Conservation (phyloP, 108 stramenopile species). For the Nitzschia putrida region DNA sequence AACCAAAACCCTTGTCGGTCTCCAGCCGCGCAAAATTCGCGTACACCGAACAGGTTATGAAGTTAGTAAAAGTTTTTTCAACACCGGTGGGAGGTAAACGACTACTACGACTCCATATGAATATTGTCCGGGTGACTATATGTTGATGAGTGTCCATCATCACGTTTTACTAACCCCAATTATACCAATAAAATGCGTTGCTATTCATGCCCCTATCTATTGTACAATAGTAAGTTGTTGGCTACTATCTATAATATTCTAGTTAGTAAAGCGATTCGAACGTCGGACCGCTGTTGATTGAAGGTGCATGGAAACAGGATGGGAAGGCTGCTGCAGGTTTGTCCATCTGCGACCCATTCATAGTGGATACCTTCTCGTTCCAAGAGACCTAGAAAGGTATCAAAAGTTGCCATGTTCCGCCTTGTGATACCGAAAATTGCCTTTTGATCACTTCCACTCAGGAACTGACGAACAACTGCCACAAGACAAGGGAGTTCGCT, state of each 20-base stretch:
- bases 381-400: slow-evolving; percentile 47
- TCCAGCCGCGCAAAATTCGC: background rate
- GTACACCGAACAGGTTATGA: slow-evolving; percentile 18
- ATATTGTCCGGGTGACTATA: too few species aligned
- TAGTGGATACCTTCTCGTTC: slow-evolving; percentile 33
- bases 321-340: slow-evolving; percentile 22
- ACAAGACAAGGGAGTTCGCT: slow-evolving; percentile 45
- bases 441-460: slow-evolving; percentile 21
- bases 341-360: slow-evolving; percentile 25
- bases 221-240: too few species aligned
- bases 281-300: slow-evolving; percentile 55
- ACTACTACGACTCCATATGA: too few species aligned
- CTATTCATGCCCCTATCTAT: too few species aligned
- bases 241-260: too few species aligned
- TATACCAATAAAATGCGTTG: too few species aligned
- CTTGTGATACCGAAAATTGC: slow-evolving; percentile 61
- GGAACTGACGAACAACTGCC: slow-evolving; percentile 39
- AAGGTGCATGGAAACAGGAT: slow-evolving; percentile 60
- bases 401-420: slow-evolving; percentile 59
- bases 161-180: too few species aligned
- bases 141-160: too few species aligned
- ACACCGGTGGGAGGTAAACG: too few species aligned
- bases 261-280: slow-evolving; percentile 29
- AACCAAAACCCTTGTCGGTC: background rate
- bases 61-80: slow-evolving; percentile 13